A percentile compares a stretch with the other conserved stretches of the same genome.
Conservation (phyloP, 2,329 filamentous ascomycete species). For the Pestalotiopsis sp. region DNA sequence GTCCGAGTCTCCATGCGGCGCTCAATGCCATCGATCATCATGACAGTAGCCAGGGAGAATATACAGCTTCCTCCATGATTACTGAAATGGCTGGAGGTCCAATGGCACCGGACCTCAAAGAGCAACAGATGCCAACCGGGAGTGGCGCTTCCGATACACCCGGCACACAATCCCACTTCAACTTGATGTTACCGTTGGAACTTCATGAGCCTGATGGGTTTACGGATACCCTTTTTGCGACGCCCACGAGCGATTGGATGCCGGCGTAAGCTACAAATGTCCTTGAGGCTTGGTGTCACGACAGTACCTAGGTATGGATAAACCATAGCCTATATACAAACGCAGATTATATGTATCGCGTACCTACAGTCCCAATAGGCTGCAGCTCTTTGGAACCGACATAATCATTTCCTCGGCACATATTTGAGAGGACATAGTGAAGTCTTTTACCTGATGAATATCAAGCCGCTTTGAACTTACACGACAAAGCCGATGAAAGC, state of each 20-base stretch:
- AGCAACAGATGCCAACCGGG: not conserved
- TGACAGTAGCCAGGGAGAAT: constrained; percentile 4
- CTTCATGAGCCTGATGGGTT: constrained; percentile 13
- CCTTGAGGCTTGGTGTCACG: no score
- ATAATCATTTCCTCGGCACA: no score
- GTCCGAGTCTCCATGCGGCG: constrained; percentile 9
- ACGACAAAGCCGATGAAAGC: not conserved
- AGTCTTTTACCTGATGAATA: no score
- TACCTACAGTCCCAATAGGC: no score
- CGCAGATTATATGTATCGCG: no score
- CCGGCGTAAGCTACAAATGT: constrained; percentile 16
- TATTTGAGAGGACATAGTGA: no score
- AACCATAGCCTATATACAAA: no score
- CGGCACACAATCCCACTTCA: not conserved
- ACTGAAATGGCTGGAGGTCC: constrained; percentile 14
- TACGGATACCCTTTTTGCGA: constrained; percentile 3
- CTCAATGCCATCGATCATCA: constrained; percentile 1
- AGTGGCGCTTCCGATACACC: not conserved
- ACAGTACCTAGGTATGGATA: no score
- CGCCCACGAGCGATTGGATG: constrained; percentile 25
- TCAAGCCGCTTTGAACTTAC: no score
- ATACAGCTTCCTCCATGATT: constrained; percentile 14
- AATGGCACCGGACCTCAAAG: not conserved
- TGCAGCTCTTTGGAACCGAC: no score
- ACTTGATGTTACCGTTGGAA: constrained; percentile 12